Percentiles rank a stretch among this genome's conserved stretches.
Conservation (phyloP, 1,139 yeast species). For the Ogataea hybrid region DNA sequence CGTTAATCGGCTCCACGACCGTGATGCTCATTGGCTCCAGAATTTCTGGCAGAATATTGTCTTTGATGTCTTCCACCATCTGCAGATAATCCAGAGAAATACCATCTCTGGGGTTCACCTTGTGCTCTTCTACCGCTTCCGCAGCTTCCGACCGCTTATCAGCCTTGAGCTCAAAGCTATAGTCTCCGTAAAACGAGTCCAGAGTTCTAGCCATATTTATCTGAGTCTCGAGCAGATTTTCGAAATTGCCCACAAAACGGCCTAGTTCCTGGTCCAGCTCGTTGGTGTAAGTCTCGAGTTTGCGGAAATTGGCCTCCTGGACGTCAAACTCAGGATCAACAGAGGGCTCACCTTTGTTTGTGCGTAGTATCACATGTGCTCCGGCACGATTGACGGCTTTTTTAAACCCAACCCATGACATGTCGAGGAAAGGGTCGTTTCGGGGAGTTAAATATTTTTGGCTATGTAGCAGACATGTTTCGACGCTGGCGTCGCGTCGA, state of each 20-base stretch:
- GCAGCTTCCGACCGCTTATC: conserved; percentile 20
- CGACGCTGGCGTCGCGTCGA: conserved; percentile 5
- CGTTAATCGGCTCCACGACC: conserved; percentile 48
- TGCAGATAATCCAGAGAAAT: conserved; percentile 35
- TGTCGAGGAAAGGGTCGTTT: conserved; percentile 19
- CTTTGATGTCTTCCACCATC: conserved; percentile 38
- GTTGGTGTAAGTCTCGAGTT: conserved; percentile 46
- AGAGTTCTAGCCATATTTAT: conserved; percentile 46
- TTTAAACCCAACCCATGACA: conserved; percentile 60
- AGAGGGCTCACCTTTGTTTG: conserved; percentile 48
- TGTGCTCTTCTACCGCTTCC: conserved; percentile 12
- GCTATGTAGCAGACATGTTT: conserved; percentile 4
- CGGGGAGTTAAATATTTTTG: background rate
- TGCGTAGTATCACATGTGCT: conserved; percentile 50
- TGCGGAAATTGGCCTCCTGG: conserved; percentile 46
- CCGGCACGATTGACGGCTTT: conserved; percentile 62
- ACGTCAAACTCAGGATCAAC: conserved; percentile 49
- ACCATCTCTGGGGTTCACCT: conserved; percentile 29
- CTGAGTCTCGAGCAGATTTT: conserved; percentile 44
- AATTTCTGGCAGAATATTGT: conserved; percentile 37
- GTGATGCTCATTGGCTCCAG: conserved; percentile 50
- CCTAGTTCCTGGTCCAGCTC: conserved; percentile 42
- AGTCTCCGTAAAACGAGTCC: conserved; percentile 48
- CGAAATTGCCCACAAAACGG: conserved; percentile 38
- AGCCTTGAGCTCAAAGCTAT: conserved; percentile 24